phyloP scores from a whole-genome alignment of 768 basidiomycete genomes.

The Roridomyces roridus region DNA sequence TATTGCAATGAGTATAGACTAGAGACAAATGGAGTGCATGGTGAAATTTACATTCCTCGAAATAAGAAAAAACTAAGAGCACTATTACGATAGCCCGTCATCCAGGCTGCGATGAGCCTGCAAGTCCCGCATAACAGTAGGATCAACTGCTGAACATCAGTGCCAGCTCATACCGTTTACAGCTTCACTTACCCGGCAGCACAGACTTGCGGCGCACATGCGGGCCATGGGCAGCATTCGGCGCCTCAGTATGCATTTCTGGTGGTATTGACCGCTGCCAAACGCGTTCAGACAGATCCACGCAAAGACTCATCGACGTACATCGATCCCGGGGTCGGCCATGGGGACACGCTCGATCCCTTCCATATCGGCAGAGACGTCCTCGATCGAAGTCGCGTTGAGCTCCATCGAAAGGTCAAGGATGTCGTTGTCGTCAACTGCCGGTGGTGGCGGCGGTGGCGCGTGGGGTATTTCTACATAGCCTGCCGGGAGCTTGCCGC shows the following conservation, averaged over 20 bases:
- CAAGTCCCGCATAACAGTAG: slow-evolving; percentile 84
- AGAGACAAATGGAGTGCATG: background rate
- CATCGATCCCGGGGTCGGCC: slow-evolving; percentile 89
- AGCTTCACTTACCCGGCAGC: slow-evolving; percentile 70
- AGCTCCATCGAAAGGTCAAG: slow-evolving; percentile 90
- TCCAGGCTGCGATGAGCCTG: slow-evolving; percentile 88
- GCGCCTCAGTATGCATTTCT: slow-evolving; percentile 67
- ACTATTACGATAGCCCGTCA: slow-evolving; percentile 39
- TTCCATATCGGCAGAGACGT: slow-evolving; percentile 71
- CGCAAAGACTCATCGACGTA: slow-evolving; percentile 46
- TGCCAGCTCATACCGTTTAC: slow-evolving; percentile 2
- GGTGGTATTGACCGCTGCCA: slow-evolving; percentile 71
- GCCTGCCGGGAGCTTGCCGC: slow-evolving; percentile 73
- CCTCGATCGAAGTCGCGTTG: slow-evolving; percentile 82
- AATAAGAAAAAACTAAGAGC: slow-evolving; percentile 7
- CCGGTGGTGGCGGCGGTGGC: slow-evolving; percentile 79
- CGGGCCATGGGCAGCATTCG: slow-evolving; percentile 62
- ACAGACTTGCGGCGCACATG: slow-evolving; percentile 96
- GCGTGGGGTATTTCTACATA: slow-evolving; percentile 71
- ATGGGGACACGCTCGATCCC: slow-evolving; percentile 90
- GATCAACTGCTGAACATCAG: slow-evolving; percentile 66
- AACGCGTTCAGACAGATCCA: slow-evolving; percentile 12
- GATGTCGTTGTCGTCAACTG: slow-evolving; percentile 85
- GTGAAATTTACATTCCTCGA: slow-evolving; percentile 16
- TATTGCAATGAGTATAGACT: no score